Conservation (phyloP, 441 rosid species). For the Mallotus japonicus region DNA sequence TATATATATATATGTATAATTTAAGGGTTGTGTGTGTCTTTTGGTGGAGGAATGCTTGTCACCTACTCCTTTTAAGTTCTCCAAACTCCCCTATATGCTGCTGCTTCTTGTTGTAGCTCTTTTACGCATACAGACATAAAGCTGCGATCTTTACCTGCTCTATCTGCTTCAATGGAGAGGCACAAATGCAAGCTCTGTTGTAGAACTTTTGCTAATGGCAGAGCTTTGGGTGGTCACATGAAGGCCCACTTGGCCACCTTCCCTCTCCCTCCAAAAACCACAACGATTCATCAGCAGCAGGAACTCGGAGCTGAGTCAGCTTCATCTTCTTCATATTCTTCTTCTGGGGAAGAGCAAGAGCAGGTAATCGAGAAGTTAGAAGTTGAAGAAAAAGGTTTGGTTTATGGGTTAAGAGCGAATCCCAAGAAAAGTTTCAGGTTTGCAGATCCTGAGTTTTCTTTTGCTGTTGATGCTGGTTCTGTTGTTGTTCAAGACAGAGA, state of each 20-base stretch:
- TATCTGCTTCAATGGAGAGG: conserved; percentile 60
- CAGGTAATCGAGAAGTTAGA: conserved; percentile 21
- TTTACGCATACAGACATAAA: conserved; percentile 22
- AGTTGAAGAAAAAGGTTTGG: conserved; percentile 42
- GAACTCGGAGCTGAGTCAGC: conserved; percentile 36
- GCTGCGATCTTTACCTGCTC: conserved; percentile 29
- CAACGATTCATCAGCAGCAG: conserved; percentile 26
- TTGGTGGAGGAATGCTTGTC: conserved; percentile 89
- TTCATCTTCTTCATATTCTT: conserved; percentile 46
- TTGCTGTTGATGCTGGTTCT: conserved; percentile 38
- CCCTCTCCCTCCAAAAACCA: conserved; percentile 22
- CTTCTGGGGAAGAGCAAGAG: conserved; percentile 40
- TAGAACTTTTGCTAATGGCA: conserved; percentile 69
- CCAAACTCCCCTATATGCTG: conserved; percentile 35
- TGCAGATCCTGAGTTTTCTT: conserved; percentile 74
- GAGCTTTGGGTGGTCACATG: conserved; percentile 96
- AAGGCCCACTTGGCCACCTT: conserved; percentile 70
- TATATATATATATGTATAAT: conserved; percentile 32
- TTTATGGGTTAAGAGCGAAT: conserved; percentile 67
- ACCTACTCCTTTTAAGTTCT: conserved; percentile 84
- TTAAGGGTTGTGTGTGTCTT: conserved; percentile 57
- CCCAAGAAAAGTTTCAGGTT: conserved; percentile 68
- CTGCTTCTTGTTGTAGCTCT: conserved; percentile 10
- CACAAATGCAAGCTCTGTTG: conserved; percentile 85
- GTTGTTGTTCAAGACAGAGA: conserved; percentile 61